phyloP scores from a whole-genome alignment of 495 filamentous ascomycete genomes.

The Cercophora scortea region DNA sequence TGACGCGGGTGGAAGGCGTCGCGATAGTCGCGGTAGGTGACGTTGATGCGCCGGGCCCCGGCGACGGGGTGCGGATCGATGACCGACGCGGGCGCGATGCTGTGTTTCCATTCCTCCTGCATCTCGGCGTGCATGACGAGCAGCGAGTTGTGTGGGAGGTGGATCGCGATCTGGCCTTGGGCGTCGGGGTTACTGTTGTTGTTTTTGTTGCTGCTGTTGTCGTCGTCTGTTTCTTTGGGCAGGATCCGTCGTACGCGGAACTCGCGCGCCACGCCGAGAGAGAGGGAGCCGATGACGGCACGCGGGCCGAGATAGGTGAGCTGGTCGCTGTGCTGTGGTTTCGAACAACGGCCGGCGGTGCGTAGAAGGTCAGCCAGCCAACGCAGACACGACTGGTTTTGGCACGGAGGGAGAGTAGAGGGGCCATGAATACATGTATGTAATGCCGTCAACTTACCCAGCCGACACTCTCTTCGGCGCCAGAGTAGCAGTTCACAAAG shows the following conservation, averaged over 20 bases:
- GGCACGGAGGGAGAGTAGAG: not conserved
- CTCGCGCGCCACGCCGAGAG: slow-evolving; percentile 80
- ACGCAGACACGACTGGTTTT: not conserved
- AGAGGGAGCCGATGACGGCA: slow-evolving; percentile 81
- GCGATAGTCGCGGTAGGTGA: slow-evolving; percentile 88
- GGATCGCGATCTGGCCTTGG: slow-evolving; percentile 75
- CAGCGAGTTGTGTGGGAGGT: slow-evolving; percentile 88
- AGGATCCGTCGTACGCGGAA: slow-evolving; percentile 77
- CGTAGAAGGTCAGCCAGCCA: no score
- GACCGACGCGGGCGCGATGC: slow-evolving; percentile 61
- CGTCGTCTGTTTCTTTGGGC: slow-evolving; percentile 42
- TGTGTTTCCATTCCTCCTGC: slow-evolving; percentile 78
- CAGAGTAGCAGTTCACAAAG: slow-evolving; percentile 88
- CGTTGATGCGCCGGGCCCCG: slow-evolving; percentile 74
- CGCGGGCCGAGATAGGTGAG: slow-evolving; percentile 87
- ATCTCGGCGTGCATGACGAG: slow-evolving; percentile 92
- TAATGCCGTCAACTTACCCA: slow-evolving; percentile 33
- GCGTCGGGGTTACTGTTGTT: slow-evolving; percentile 36
- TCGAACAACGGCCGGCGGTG: no score
- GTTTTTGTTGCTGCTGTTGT: slow-evolving; percentile 18
- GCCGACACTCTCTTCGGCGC: slow-evolving; percentile 70
- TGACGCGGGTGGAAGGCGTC: slow-evolving; percentile 62
- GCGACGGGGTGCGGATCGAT: slow-evolving; percentile 78
- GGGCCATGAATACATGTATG: not conserved
- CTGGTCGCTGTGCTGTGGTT: slow-evolving; percentile 64